Conservation (phyloP, 2,329 filamentous ascomycete genomes). For the Exophiala alcalophila region DNA sequence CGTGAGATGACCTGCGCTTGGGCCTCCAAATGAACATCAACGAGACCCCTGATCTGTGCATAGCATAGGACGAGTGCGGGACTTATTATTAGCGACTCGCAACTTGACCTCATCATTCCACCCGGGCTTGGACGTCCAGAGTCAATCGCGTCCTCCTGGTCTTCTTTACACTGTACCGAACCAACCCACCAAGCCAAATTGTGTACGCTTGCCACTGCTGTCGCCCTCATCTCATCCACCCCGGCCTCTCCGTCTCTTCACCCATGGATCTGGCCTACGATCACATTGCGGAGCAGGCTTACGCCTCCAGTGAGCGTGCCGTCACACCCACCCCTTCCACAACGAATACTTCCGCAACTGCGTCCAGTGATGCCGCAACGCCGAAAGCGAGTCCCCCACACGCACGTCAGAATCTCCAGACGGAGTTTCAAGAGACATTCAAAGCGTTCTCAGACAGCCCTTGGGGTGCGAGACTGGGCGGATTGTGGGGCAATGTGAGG, state of each 20-base stretch:
- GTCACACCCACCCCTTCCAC: conserved; percentile 34
- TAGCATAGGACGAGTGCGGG: no score
- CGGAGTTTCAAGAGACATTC: conserved; percentile 92
- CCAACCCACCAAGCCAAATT: no score
- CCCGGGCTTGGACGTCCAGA: no score
- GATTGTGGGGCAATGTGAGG: conserved; percentile 84
- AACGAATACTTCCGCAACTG: conserved; percentile 42
- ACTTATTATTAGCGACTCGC: no score
- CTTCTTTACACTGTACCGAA: no score
- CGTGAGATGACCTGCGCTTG: no score
- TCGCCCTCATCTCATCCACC: no score
- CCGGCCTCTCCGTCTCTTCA: neutral
- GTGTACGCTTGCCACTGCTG: no score
- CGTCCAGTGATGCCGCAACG: conserved; percentile 25
- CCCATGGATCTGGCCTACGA: conserved; percentile 96
- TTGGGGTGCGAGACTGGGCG: conserved; percentile 86
- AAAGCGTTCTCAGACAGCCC: conserved; percentile 86
- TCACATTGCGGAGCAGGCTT: conserved; percentile 82
- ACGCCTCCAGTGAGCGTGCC: conserved; percentile 53
- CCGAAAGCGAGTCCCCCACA: conserved; percentile 31
- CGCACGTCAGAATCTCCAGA: conserved; percentile 62
- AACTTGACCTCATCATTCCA: no score
- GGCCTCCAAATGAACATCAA: no score
- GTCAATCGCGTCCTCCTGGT: no score
- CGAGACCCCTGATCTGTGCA: no score